Percentiles rank a stretch among this genome's conserved stretches.
Conservation (phyloP, 2,329 filamentous ascomycete species). For the Fusarium denticulatum region DNA sequence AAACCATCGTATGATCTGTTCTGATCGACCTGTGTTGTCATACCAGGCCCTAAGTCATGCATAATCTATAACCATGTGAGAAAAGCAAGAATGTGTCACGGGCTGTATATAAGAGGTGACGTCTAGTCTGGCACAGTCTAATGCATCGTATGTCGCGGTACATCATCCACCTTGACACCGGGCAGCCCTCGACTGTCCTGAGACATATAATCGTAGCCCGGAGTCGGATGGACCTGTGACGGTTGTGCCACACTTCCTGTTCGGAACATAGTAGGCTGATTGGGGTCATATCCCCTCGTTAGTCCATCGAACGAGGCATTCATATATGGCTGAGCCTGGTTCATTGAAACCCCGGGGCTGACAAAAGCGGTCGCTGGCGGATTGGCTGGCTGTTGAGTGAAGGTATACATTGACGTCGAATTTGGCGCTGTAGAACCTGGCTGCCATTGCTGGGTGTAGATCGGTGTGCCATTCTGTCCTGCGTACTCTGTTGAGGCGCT, state of each 20-base stretch:
- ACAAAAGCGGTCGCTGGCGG: conserved; percentile 47
- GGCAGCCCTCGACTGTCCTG: conserved; percentile 48
- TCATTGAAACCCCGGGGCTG: conserved; percentile 46
- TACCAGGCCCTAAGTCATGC: conserved; percentile 40
- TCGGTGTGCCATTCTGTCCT: conserved; percentile 48
- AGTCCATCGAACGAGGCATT: conserved; percentile 49
- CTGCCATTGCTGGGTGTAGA: conserved; percentile 59
- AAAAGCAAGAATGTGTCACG: conserved; percentile 17
- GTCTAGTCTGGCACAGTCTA: conserved; percentile 6
- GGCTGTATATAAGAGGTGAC: background rate
- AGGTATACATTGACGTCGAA: conserved; percentile 58
- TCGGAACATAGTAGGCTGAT: conserved; percentile 48
- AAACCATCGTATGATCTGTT: conserved; percentile 12
- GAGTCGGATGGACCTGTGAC: conserved; percentile 43
- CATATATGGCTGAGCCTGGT: conserved; percentile 49
- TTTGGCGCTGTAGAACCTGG: conserved; percentile 54
- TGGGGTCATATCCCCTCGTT: conserved; percentile 48
- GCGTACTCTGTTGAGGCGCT: conserved; percentile 54
- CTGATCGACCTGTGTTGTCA: conserved; percentile 45
- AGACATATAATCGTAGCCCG: conserved; percentile 50
- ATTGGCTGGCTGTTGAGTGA: conserved; percentile 52
- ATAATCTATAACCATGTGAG: conserved; percentile 35
- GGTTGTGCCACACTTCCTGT: conserved; percentile 44
- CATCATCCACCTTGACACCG: conserved; percentile 46
- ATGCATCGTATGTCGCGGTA: conserved; percentile 44